Conservation (phyloP, 2,329 filamentous ascomycete species). For the Hyphodiscus sp. region DNA sequence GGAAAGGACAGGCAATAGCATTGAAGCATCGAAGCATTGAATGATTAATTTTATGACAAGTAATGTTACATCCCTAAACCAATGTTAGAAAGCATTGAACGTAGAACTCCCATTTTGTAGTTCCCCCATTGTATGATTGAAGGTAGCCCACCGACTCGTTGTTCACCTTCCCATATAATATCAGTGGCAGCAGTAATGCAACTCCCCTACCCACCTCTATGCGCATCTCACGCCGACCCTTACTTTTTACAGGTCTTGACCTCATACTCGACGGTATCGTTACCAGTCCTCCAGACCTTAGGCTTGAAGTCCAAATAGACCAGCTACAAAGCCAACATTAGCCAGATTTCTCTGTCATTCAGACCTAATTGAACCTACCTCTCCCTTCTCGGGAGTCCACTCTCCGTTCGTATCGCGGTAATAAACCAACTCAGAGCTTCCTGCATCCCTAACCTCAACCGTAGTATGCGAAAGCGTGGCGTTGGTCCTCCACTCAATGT, state of each 20-base stretch:
- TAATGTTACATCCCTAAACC: no score
- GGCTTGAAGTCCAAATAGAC: constrained; percentile 42
- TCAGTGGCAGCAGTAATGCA: no score
- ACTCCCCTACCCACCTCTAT: neutral
- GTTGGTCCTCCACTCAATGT: constrained; percentile 34
- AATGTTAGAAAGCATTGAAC: no score
- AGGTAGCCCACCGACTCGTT: no score
- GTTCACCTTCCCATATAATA: no score
- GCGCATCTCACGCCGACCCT: neutral
- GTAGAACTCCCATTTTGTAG: no score
- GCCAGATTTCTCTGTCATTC: no score
- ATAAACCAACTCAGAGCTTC: constrained; percentile 35
- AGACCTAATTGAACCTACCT: constrained; percentile 22
- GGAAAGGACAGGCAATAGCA: no score
- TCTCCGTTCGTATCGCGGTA: constrained; percentile 40
- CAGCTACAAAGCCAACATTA: constrained; percentile 17
- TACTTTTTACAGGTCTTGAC: constrained; percentile 30
- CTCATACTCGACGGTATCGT: constrained; percentile 38
- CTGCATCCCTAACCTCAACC: constrained; percentile 34
- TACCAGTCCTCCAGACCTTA: constrained; percentile 38
- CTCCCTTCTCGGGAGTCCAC: constrained; percentile 39
- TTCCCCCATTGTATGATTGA: no score
- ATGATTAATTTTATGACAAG: no score
- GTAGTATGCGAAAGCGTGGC: constrained; percentile 35
- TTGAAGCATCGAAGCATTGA: no score